Evolutionary conservation across 2,329 filamentous ascomycete genomes (phyloP), one percentile per base, ranked within the genome.

Genomic region (Geoglossum cookeanum): DNA sequence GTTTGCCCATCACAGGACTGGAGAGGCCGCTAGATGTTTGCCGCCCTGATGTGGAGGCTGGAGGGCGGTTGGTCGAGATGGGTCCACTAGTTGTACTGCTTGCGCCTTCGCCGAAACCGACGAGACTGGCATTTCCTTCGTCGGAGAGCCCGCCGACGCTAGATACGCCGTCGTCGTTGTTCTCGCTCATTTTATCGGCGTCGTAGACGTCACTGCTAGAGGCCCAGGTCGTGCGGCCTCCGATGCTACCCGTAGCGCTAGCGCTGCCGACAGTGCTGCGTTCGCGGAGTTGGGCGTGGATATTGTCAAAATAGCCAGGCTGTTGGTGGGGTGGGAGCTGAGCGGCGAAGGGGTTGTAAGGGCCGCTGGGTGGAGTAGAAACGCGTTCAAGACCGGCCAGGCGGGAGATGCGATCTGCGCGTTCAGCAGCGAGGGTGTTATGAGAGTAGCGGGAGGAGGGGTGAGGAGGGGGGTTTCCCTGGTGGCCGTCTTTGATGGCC

Each of bases 401-500:
- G 55, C 91, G 89, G 48, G 89, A 95, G 70, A 97, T 96, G 65
- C 91, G 89, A 70, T 96, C 90, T 61, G 88, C 89, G 63, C 90
- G 87, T 70, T 95, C 90, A 61, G 89, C 89, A 65, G 95, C 90
- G 60, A 92, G 81, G 64, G 84, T 91, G 62, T 79, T 84, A 5
- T 79, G 69, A 39, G 68, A 68, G n/a, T 74, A 75, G 70, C 62
- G 77, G 73, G 63, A 78, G 75, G 64, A 80, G 58, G 70, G 69
- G 59, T 78, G 76, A 58, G 82, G 77, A 32, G 81, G 79, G 32
- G 84, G 77, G 66, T 89, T 81, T 61, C 91, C 91, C 60, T 88
- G 86, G 66, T 96, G 88, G 64, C 91, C 91, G 68, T 97, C 91
- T 71, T 96, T 95, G 76, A 95, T 95, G 55, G 91, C 91, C 11